phyloP scores from a whole-genome alignment of 805 yeast species.

The Cyberlindnera lachancei region DNA sequence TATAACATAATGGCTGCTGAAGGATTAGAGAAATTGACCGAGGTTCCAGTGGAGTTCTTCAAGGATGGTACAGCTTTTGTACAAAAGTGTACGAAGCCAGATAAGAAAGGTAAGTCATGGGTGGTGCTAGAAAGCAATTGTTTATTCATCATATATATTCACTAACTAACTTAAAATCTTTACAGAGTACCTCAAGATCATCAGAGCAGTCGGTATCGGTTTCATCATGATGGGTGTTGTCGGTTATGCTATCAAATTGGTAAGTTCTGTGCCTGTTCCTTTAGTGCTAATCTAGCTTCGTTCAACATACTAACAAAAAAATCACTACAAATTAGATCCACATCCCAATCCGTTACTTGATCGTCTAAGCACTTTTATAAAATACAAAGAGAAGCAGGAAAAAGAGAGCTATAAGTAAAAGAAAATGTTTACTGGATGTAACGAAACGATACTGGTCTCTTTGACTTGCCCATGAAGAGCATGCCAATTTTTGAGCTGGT shows the following conservation, averaged over 20 bases:
- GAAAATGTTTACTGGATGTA: no score
- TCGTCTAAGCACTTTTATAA: conserved; percentile 58
- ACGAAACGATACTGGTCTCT: no score
- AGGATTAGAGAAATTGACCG: conserved; percentile 69
- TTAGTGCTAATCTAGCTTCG: background rate
- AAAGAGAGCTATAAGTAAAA: background rate
- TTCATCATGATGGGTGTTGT: conserved; percentile 97
- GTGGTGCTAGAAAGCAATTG: background rate
- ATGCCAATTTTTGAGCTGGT: no score
- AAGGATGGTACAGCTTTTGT: conserved; percentile 88
- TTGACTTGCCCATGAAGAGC: no score
- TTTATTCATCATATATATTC: background rate
- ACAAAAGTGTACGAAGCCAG: conserved; percentile 90
- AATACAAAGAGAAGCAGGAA: no score
- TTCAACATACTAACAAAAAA: background rate
- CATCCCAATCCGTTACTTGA: conserved; percentile 92
- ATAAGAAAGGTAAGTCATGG: conserved; percentile 52
- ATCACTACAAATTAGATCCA: conserved; percentile 41
- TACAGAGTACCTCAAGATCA: conserved; percentile 73
- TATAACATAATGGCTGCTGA: conserved; percentile 34
- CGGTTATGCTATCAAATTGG: conserved; percentile 89
- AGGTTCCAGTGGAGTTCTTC: conserved; percentile 85
- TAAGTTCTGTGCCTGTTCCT: conserved; percentile 16
- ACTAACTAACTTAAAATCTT: conserved; percentile 1
- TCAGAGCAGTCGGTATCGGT: conserved; percentile 95